A percentile compares a stretch with the other conserved stretches of the same genome.
Evolutionary conservation across 129 eudicot genomes (phyloP).

Genomic region (Escallonia rubra): DNA sequence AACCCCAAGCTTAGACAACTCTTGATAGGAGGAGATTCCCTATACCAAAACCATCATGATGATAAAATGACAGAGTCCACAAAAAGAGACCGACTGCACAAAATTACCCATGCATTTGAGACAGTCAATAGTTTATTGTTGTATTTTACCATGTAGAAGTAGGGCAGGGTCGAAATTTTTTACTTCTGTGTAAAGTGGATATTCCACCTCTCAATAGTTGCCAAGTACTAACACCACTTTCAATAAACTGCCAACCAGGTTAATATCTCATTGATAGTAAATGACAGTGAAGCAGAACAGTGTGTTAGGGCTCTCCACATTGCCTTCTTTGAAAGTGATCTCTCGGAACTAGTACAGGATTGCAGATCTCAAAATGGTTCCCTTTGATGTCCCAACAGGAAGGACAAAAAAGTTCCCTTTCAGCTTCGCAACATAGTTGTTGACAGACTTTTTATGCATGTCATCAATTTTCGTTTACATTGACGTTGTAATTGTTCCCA

Average conservation of each 20-base stretch:
- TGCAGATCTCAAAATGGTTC: constrained; percentile 18
- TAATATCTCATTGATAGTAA: constrained; percentile 89
- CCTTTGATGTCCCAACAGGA: too few species aligned
- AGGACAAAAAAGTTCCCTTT: too few species aligned
- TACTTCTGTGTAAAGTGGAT: not conserved
- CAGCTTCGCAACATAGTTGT: not conserved
- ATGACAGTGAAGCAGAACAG: constrained; percentile 83
- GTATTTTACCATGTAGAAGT: not conserved
- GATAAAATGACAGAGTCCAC: too few species aligned
- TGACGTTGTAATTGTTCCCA: not conserved
- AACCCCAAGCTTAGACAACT: too few species aligned
- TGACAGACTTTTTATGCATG: not conserved
- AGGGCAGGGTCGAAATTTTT: not conserved
- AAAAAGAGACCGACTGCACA: too few species aligned
- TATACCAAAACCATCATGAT: too few species aligned
- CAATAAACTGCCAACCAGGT: constrained; percentile 40
- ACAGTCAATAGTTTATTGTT: not conserved
- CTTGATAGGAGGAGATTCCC: too few species aligned
- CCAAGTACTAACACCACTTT: not conserved
- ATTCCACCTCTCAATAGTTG: too few species aligned
- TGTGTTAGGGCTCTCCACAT: constrained; percentile 88
- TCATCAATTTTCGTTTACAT: not conserved
- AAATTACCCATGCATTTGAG: too few species aligned
- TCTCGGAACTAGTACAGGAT: constrained; percentile 28
- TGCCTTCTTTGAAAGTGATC: constrained; percentile 72